These are phyloP conservation scores for Penicillium verrucosum DNA, from an alignment of 2,329 filamentous ascomycete species.

Conservation along the genomic window DNA sequence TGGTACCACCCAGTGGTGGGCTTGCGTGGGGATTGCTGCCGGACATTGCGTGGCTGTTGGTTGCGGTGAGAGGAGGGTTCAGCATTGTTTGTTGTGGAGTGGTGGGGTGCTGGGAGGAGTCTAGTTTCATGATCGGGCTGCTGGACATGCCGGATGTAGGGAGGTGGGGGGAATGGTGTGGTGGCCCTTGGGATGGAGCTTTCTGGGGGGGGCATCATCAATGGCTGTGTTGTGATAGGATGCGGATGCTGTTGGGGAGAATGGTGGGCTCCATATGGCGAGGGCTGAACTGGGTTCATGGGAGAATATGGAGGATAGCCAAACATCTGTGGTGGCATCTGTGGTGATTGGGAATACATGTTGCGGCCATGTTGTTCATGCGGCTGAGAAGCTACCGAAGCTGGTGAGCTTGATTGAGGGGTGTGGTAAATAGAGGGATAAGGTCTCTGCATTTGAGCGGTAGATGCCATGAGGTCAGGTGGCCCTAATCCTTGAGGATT, in stretches of 20 bases:
- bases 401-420: slow-evolving; percentile 90
- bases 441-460: slow-evolving; percentile 63
- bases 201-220: slow-evolving; percentile 52
- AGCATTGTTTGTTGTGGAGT: slow-evolving; percentile 36
- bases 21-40: slow-evolving; percentile 29
- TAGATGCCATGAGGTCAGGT: slow-evolving; percentile 64
- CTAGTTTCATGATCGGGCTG: slow-evolving; percentile 54
- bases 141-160: slow-evolving; percentile 59
- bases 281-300: slow-evolving; percentile 52
- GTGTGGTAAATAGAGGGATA: slow-evolving; percentile 96
- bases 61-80: slow-evolving; percentile 45
- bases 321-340: slow-evolving; percentile 84
- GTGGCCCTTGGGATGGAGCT: slow-evolving; percentile 38
- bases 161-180: slow-evolving; percentile 36
- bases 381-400: slow-evolving; percentile 83
- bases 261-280: slow-evolving; percentile 57
- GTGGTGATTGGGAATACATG: slow-evolving; percentile 78
- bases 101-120: slow-evolving; percentile 40
- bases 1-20: slow-evolving; percentile 65
- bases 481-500: slow-evolving; percentile 62
- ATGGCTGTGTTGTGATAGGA: slow-evolving; percentile 54
- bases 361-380: slow-evolving; percentile 83
- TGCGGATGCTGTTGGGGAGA: slow-evolving; percentile 55
- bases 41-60: slow-evolving; percentile 52
- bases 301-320: slow-evolving; percentile 60